Conservation (phyloP, 495 filamentous ascomycete genomes). For the Trichocladium uniseriatum region DNA sequence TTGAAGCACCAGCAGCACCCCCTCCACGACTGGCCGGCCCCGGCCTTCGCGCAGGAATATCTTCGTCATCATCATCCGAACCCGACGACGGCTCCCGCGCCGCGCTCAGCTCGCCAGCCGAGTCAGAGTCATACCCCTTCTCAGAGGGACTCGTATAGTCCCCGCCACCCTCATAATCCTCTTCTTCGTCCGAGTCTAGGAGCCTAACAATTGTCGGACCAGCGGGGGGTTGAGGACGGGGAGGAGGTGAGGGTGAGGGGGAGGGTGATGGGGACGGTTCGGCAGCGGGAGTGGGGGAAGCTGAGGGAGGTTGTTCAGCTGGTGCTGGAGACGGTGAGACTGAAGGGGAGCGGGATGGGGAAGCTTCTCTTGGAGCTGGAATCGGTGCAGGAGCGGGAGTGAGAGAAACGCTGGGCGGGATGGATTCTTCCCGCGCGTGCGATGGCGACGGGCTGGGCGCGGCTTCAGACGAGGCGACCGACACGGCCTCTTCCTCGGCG, state of each 20-base stretch:
- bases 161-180: background rate
- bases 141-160: background rate
- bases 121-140: background rate
- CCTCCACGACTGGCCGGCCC: background rate
- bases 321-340: conserved; percentile 4
- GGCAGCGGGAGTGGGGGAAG: background rate
- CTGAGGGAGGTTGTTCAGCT: background rate
- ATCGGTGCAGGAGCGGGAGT: background rate
- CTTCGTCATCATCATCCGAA: conserved; percentile 20
- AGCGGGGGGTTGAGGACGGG: background rate
- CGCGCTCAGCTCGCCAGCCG: background rate
- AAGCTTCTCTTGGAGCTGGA: background rate
- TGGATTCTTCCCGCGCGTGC: background rate
- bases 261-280: conserved; percentile 1
- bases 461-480: background rate
- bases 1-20: background rate
- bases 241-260: background rate
- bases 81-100: conserved; percentile 13
- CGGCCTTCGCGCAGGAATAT: conserved; percentile 21
- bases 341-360: background rate
- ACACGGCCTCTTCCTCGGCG: conserved; percentile 16
- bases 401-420: background rate
- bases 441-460: conserved; percentile 1
- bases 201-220: conserved; percentile 27
- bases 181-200: conserved; percentile 17